phyloP scores from a whole-genome alignment of 306 rosid species.

The Senna tora region DNA sequence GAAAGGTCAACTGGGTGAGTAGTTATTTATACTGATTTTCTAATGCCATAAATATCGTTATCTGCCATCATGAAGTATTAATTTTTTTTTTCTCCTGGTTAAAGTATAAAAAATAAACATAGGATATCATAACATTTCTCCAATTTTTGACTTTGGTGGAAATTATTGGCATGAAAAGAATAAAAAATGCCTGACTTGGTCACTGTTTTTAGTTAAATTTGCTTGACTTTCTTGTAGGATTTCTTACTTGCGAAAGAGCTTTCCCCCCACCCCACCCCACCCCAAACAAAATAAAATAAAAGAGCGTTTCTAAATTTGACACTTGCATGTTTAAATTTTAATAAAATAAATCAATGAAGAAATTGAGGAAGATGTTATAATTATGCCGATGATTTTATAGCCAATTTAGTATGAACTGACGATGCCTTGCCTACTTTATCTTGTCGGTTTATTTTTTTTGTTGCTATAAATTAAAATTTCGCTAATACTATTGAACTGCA shows the following conservation, averaged over 20 bases:
- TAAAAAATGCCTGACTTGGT: not conserved
- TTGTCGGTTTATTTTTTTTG: not conserved
- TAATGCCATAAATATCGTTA: constrained; percentile 21
- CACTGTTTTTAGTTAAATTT: constrained; percentile 21
- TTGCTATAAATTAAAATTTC: not conserved
- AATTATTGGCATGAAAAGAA: constrained; percentile 1
- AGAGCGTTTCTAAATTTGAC: too few relatives aligned
- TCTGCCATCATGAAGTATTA: constrained; percentile 25
- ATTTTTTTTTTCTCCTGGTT: not conserved
- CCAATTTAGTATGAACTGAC: not conserved
- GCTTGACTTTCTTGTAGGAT: constrained; percentile 1
- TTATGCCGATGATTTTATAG: not conserved
- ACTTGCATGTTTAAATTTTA: not conserved
- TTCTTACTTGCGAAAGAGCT: not conserved
- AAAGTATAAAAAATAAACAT: constrained; percentile 15
- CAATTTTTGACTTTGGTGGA: constrained; percentile 21
- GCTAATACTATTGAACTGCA: not conserved
- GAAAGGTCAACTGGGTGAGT: constrained; percentile 99
- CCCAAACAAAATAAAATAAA: too few relatives aligned
- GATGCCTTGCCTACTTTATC: not conserved
- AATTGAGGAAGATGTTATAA: not conserved
- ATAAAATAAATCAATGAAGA: not conserved
- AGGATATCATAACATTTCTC: not conserved
- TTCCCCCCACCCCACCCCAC: too few relatives aligned
- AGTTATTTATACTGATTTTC: constrained; percentile 31